Conservation (phyloP, 495 filamentous ascomycete genomes). For the Mytilinidion resinicola region DNA sequence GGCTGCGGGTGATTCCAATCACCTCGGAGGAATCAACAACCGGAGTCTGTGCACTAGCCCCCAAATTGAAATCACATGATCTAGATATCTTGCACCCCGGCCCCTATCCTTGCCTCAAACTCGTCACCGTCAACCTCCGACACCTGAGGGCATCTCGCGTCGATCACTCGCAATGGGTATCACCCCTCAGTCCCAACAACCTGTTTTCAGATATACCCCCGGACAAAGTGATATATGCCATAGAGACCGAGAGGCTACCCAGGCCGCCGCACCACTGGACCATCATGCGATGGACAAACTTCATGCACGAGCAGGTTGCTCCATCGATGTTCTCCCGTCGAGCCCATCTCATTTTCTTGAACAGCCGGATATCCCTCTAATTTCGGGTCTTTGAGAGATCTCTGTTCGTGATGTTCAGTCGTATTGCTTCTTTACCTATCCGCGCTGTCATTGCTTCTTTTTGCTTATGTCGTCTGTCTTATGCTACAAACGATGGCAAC, state of each 20-base stretch:
- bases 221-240: background rate
- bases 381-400: background rate
- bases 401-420: background rate
- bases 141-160: background rate
- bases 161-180: background rate
- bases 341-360: background rate
- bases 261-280: background rate
- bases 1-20: too few relatives aligned
- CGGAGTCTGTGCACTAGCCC: too few relatives aligned
- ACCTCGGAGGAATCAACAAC: too few relatives aligned
- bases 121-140: too few relatives aligned
- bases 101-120: too few relatives aligned
- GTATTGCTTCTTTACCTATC: background rate
- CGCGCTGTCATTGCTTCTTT: background rate
- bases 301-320: background rate
- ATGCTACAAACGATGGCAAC: background rate
- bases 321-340: background rate
- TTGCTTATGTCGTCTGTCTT: background rate
- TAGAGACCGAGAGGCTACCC: too few relatives aligned
- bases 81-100: too few relatives aligned
- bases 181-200: background rate
- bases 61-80: too few relatives aligned
- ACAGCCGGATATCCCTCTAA: background rate
- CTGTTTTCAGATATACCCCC: slow-evolving; percentile 1
- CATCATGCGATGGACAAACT: background rate